These are phyloP conservation scores for Waltergamsia citrina DNA, from an alignment of 2,329 filamentous ascomycete genomes.

Conservation along the genomic window DNA sequence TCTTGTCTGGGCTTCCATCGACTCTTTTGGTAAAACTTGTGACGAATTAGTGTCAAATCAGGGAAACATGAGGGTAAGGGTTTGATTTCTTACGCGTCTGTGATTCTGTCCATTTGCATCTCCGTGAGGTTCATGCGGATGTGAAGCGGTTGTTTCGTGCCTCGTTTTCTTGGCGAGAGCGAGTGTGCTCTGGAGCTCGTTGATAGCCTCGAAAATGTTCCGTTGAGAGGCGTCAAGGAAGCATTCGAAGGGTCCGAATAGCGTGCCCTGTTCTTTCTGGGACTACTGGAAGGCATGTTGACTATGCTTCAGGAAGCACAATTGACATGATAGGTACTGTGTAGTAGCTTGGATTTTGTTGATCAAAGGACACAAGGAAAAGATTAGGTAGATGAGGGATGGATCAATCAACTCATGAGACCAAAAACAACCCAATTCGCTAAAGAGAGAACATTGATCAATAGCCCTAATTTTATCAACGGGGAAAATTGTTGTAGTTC, in stretches of 20 bases:
- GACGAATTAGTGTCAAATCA: background rate
- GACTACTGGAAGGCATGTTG: conserved; percentile 4
- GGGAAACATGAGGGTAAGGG: background rate
- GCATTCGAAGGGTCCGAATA: conserved; percentile 14
- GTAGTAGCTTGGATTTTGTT: background rate
- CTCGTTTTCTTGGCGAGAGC: conserved; percentile 22
- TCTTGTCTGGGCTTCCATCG: background rate
- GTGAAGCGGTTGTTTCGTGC: conserved; percentile 27
- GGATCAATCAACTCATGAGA: too few relatives aligned
- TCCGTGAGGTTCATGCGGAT: conserved; percentile 39
- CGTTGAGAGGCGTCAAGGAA: conserved; percentile 19
- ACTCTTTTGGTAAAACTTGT: conserved; percentile 18
- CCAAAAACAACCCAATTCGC: too few relatives aligned
- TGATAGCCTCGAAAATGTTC: conserved; percentile 26
- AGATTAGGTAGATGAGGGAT: too few relatives aligned
- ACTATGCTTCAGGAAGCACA: background rate
- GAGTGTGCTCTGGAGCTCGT: conserved; percentile 18
- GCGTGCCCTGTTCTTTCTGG: conserved; percentile 7
- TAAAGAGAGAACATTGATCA: too few relatives aligned
- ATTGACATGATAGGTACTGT: background rate
- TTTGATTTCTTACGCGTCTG: conserved; percentile 27
- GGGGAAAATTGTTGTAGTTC: too few relatives aligned
- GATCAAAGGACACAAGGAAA: too few relatives aligned
- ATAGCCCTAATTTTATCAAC: too few relatives aligned
- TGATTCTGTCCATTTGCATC: conserved; percentile 36